Base-by-base conservation (phyloP, 2,329 filamentous ascomycete species). In the Colletotrichum eleusines region DNA sequence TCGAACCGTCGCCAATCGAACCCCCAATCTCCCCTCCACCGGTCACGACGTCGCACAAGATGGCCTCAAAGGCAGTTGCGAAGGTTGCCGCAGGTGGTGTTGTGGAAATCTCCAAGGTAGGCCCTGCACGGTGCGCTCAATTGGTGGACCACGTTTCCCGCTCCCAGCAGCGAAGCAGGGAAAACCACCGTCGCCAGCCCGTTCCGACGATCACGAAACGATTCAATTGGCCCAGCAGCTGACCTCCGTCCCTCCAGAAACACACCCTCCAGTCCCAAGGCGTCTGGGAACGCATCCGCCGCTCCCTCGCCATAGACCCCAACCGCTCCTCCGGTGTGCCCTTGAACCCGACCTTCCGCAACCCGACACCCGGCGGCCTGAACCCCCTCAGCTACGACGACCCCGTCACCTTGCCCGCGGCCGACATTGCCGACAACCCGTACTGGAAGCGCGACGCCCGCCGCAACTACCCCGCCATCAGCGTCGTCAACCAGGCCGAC, bases 361-460 rank as follows among this genome's bases (percentile, higher is more conserved):
- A 93, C 83, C 96, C 96, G 71, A 84, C 95, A 60, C 96, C 92
- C 12, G 94, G 92, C 74, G 86, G 85, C 75, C 85, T 89, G 77
- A 90, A 94, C 77, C 93, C 94, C 44, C 83, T 88, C 68, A 81
- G 81, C 71, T 96, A 95, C 84, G 89, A 93, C 80, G 94, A 97
- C 80, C 93, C 93, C 28, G 92, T 95, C 71, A 97, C 94, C 18
- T 71, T 92, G 0, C 94, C 94, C n/a, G 93, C 94, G 2, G 93
- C 88, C 75, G 94, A 97, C 80, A 91, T 97, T 76, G 94, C 94
- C 77, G 93, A 95, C 81, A 97, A 97, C 84, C 90, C 94, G 46
- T 97, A 98, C 86, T 99, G 94, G 94, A 97, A 97, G 87, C 94
- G 96, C 77, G 96, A 99, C 79, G 82, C 85, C 72, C 92, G 96